Base-by-base conservation (phyloP, 371 early-diverging fungal genomes). In the Mucor ambiguus region DNA sequence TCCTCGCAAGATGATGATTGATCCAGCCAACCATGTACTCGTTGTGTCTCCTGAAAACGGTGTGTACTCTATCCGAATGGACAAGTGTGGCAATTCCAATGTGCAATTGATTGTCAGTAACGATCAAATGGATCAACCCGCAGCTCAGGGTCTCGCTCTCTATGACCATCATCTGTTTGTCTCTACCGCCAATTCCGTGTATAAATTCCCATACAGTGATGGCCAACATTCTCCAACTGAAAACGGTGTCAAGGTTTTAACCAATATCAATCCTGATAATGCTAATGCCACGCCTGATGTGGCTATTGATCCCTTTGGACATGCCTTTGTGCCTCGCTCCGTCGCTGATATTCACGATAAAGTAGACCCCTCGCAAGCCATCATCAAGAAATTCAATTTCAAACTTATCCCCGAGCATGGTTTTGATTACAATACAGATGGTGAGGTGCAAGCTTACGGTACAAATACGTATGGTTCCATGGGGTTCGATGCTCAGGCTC, bases 351-450 rank as follows among this genome's bases (percentile, higher is more conserved):
- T 69, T 0, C 14, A 66, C 16, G 55, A 67, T 20, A 56, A 44
- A 4, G 2, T 68, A 8, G 70, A 68, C 28, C 52, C 60, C 11
- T 56, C 46, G 3, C 48, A 76, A 26, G 81, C 75, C 22, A 52
- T 78, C 22, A 78, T 81, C 59, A 81, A 81, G 37, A 75, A 70
- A 44, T 81, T 81, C 62, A 76, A 82, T 69, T 63, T 80, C 55
- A 68, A 64, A 11, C 37, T 60, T 41, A 68, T 78, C 28, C 80
- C 80, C 20, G 64, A 66, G 10, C 56, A 57, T 38, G 80, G 80
- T 11, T 82, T 71, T 61, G 76, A 82, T 58, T 82, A 60, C 68
- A 68, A 72, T 18, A 63, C 29, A 12, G 70, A 76, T 66, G 83
- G 83, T 28, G 74, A 73, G 52, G 68, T 78, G 4, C 72, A 75